Conservation (phyloP, 495 filamentous ascomycete genomes). For the Tirmania nivea region DNA sequence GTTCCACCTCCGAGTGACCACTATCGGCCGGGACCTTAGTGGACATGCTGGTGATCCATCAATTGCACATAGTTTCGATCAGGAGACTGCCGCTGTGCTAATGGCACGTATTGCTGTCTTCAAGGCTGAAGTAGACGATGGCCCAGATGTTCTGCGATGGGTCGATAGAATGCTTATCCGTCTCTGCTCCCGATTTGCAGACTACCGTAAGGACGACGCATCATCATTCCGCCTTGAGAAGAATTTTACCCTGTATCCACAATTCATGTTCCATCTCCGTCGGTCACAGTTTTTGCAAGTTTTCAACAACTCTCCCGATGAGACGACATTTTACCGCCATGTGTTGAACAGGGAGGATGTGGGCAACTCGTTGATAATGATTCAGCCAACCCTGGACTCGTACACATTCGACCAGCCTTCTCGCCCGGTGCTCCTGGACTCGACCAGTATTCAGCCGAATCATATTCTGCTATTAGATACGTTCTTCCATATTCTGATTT, state of each 20-base stretch:
- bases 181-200: slow-evolving; percentile 87
- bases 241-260: slow-evolving; percentile 97
- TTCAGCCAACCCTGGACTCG: slow-evolving; percentile 91
- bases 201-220: slow-evolving; percentile 95
- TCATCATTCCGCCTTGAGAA: slow-evolving; percentile 96
- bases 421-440: slow-evolving; percentile 82
- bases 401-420: slow-evolving; percentile 91
- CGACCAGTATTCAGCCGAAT: slow-evolving; percentile 81
- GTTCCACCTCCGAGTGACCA: slow-evolving; percentile 89
- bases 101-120: slow-evolving; percentile 98
- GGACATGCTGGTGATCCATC: slow-evolving; percentile 93
- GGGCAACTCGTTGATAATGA: slow-evolving; percentile 93
- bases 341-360: slow-evolving; percentile 96
- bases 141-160: slow-evolving; percentile 96
- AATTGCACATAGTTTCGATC: slow-evolving; percentile 92
- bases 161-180: slow-evolving; percentile 97
- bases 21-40: slow-evolving; percentile 74
- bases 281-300: slow-evolving; percentile 96
- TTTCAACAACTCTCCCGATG: slow-evolving; percentile 98
- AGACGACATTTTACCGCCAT: slow-evolving; percentile 96
- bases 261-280: slow-evolving; percentile 99
- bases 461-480: slow-evolving; percentile 92
- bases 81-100: slow-evolving; percentile 90
- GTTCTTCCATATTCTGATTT: slow-evolving; percentile 99
- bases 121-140: slow-evolving; percentile 97